phyloP scores from a whole-genome alignment of 768 basidiomycete species.

The Termitomyces sp. region DNA sequence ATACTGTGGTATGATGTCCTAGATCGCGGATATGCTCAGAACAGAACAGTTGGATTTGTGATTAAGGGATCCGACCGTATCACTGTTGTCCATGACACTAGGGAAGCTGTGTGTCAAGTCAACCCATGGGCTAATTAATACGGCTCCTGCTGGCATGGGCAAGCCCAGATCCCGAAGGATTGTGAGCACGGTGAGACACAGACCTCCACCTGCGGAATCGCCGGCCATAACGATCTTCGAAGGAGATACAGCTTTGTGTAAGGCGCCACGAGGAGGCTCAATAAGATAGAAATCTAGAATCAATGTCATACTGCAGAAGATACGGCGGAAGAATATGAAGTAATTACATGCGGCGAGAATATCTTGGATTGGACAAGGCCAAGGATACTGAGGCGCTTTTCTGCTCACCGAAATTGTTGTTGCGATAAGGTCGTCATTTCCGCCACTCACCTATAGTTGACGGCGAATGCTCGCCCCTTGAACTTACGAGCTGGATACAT shows the following conservation, averaged over 20 bases:
- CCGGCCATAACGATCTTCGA: conserved; percentile 2
- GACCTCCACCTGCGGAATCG: conserved; percentile 2
- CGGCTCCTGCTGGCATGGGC: conserved; percentile 70
- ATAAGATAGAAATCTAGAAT: background rate
- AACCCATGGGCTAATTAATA: conserved; percentile 80
- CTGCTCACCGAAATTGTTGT: conserved; percentile 26
- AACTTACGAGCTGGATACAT: background rate
- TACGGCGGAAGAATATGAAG: conserved; percentile 21
- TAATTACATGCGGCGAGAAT: conserved; percentile 67
- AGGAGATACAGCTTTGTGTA: background rate
- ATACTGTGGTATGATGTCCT: conserved; percentile 69
- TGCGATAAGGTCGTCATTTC: too few species aligned
- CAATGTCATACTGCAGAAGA: background rate
- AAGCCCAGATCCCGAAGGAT: conserved; percentile 67
- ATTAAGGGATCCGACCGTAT: background rate
- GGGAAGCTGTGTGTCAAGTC: conserved; percentile 87
- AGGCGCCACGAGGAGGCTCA: background rate
- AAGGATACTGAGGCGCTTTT: conserved; percentile 83
- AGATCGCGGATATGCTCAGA: background rate
- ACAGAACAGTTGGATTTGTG: background rate
- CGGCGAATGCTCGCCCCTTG: background rate
- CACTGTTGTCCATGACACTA: conserved; percentile 47
- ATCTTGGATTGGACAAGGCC: conserved; percentile 76
- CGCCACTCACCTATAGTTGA: background rate
- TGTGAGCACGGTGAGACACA: conserved; percentile 23